Evolutionary conservation across 2,329 filamentous ascomycete species (phyloP), one percentile per base, ranked within the genome.

Genomic region (Ceratocystis albifundus): DNA sequence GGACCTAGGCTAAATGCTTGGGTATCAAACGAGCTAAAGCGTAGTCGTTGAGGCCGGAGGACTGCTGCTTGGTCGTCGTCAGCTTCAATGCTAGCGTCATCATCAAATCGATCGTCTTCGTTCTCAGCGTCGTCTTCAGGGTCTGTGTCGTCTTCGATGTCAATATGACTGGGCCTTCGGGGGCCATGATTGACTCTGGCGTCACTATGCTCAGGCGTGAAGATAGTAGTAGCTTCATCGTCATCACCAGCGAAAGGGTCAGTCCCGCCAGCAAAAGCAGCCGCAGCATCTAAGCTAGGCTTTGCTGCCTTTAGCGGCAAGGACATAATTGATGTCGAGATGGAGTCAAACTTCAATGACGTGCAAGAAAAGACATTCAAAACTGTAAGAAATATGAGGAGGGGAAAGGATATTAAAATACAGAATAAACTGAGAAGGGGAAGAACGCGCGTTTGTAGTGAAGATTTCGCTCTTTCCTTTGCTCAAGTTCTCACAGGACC

Each of bases 11-110:
- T 87, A 74, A 95, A 92, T 32, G 89, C 78, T 64, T 93, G 86
- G 62, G 84, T 84, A 75, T 96, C 90, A 74, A 96, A 95, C 69
- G 85, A 83, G 66, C 90, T 91, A 75, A 89, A 94, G 70, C 91
- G 87, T 70, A 92, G 84, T 69, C 80, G 80, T 41, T 74, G 74
- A 6, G 64, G 20, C 28, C 46, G 65, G 61, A 67, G 48, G 7
- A 41, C 36, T 15, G 61, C 28, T 1, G 36, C 41, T 17, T 25
- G 22, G 44, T 64, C 20, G 22, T 36, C 20, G 45, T 66, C 64
- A 36, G 25, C 66, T 20, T 66, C 64, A n/a, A 68, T 46, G 41
- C 63, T 63, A 8, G 64, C 66, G 28, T 66, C 66, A 5, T 62
- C 64, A 28, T 64, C 64, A 65, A 66, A 66, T 22, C 25, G 50